Percentiles rank a stretch among this genome's conserved stretches.
These are phyloP conservation scores for Annulohypoxylon truncatum DNA, from an alignment of 2,329 filamentous ascomycete species.

Conservation along the genomic window DNA sequence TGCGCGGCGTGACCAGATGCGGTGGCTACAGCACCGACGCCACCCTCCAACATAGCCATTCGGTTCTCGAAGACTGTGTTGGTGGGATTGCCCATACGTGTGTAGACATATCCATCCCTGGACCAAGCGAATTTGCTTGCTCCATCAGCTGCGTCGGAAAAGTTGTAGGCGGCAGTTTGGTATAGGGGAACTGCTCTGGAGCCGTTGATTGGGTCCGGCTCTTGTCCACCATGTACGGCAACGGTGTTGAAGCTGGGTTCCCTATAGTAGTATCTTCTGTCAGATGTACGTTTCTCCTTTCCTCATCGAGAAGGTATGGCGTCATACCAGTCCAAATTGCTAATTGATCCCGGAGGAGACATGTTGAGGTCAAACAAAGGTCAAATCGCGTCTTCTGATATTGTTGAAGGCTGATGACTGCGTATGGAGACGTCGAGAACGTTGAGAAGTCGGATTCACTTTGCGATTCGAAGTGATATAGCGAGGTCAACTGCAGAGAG, in stretches of 20 bases:
- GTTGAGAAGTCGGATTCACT: not conserved
- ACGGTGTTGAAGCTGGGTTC: conserved; percentile 48
- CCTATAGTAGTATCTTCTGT: conserved; percentile 37
- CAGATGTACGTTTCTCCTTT: conserved; percentile 26
- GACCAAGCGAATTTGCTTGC: conserved; percentile 53
- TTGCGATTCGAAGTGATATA: conserved; percentile 3
- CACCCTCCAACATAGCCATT: conserved; percentile 54
- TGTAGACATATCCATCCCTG: conserved; percentile 54
- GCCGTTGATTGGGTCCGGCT: conserved; percentile 50
- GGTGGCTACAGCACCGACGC: conserved; percentile 53
- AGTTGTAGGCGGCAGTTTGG: conserved; percentile 50
- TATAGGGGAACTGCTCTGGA: conserved; percentile 48
- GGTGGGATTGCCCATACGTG: conserved; percentile 54
- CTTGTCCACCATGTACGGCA: conserved; percentile 50
- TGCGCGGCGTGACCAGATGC: conserved; percentile 53
- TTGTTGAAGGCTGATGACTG: conserved; percentile 3
- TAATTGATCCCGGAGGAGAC: conserved; percentile 50
- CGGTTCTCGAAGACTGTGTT: conserved; percentile 54
- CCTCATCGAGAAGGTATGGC: not conserved
- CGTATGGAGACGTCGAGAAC: conserved; percentile 9
- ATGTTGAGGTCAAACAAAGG: conserved; percentile 36
- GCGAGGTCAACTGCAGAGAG: conserved; percentile 15
- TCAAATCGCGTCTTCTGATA: not conserved
- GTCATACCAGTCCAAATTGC: conserved; percentile 49
- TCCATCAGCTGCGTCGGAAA: conserved; percentile 54